These are phyloP conservation scores for Talaromyces adpressus DNA, from an alignment of 495 filamentous ascomycete genomes.

Conservation along the genomic window DNA sequence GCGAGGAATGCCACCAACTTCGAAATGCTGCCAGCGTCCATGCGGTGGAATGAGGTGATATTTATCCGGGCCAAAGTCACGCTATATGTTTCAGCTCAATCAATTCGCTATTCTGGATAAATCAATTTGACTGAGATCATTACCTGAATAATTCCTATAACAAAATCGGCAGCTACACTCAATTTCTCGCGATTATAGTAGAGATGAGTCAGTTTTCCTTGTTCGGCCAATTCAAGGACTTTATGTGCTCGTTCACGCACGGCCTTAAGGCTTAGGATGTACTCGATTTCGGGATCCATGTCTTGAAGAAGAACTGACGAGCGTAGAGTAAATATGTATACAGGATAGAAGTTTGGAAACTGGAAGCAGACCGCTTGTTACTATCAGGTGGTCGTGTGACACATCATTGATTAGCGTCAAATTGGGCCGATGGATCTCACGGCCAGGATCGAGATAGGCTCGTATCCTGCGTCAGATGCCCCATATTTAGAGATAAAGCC, in stretches of 20 bases:
- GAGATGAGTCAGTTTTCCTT: slow-evolving; percentile 26
- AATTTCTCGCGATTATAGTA: slow-evolving; percentile 24
- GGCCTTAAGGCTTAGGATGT: slow-evolving; percentile 28
- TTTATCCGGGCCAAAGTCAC: slow-evolving; percentile 46
- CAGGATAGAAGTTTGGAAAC: not conserved
- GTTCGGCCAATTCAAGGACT: slow-evolving; percentile 25
- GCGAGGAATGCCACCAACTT: slow-evolving; percentile 71
- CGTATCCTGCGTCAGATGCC: not conserved
- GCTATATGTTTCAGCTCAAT: slow-evolving; percentile 1
- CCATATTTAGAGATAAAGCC: too few species aligned
- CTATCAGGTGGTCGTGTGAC: not conserved
- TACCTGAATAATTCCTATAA: slow-evolving; percentile 30
- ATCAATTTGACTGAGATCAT: not conserved
- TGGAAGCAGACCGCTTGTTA: too few species aligned
- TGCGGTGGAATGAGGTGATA: slow-evolving; percentile 58
- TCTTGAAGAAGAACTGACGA: not conserved
- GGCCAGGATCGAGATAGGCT: not conserved
- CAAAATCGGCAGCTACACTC: slow-evolving; percentile 23
- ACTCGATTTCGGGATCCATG: slow-evolving; percentile 18
- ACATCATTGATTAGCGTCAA: not conserved
- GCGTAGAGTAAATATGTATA: not conserved
- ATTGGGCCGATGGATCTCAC: not conserved
- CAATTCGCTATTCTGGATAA: not conserved
- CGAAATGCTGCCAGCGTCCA: slow-evolving; percentile 87
- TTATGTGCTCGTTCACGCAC: slow-evolving; percentile 27